Evolutionary conservation across 2,329 filamentous ascomycete species (phyloP), one percentile per base, ranked within the genome.

Genomic region (Penicillium glabrum): DNA sequence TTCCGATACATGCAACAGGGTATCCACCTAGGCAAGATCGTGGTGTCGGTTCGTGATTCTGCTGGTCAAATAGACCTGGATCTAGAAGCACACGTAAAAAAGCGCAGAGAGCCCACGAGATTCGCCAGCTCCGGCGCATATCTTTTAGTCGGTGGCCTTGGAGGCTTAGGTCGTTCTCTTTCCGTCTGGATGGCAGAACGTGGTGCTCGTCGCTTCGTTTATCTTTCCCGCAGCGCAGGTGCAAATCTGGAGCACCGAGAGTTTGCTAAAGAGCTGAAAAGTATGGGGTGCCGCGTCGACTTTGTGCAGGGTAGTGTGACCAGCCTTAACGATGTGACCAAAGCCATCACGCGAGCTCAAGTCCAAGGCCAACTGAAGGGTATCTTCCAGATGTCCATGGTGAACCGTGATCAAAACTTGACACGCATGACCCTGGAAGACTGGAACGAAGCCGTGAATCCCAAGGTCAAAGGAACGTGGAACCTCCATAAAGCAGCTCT

Each of bases 11-110:
- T 82, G 73, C 76, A 80, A 52, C 67, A 65, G 2, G 78, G 77
- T 1, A 65, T 69, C 1, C 78, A 81, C 57, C 75, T 79, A 16
- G 79, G 78, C 0, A 81, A 81, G 53, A 75, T 81, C 14, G 70
- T 81, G 4, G 53, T 62, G 1, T 52, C 54, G 3, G 53, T 60
- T n/a, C 49, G 57, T 5, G 52, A 58, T 41, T 9, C 9, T 3
- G 16, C 43, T 16, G 51, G 49, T 4, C 26, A 53, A 2, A 13
- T 44, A 6, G 21, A 26, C 31, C 7, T 21, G 11, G 31, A 21
- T 35, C 4, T 21, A 19, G 37, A 21, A 5, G 14, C 11, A 13
- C 21, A 33, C 2, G 27, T 53, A 11, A 53, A 47, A 23, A 16
- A 21, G 11, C 43, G 13, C 4, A 23, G 23, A 29, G 23, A 24